Evolutionary conservation across 352 stramenopile species (phyloP), one percentile per base, ranked within the genome.

Genomic region (Saprolegnia diclina): DNA sequence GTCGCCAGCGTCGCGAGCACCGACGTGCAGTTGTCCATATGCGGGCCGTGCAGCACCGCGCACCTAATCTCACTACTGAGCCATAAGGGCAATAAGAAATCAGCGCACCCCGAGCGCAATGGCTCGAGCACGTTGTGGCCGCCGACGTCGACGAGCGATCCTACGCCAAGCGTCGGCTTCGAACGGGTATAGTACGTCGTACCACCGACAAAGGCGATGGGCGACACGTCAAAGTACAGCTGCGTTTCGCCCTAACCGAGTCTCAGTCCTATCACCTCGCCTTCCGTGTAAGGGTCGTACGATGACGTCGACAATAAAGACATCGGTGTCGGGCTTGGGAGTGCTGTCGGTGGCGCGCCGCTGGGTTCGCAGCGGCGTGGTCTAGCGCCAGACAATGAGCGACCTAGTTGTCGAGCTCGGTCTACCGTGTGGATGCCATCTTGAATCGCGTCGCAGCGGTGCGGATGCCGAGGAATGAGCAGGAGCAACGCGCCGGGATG

Each of bases 81-180:
- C n/a, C n/a, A n/a, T n/a, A n/a, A n/a, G n/a, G n/a, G n/a, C n/a
- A n/a, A n/a, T n/a, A n/a, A n/a, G n/a, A n/a, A n/a, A n/a, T n/a
- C n/a, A n/a, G n/a, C n/a, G n/a, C 5, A 42, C 19, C 24, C 46
- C 0, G 80, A 75, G 64, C 79, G 78, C 32, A 92, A 67, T 10
- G 85, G 81, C 56, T 92, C 85, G 56, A 92, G 85, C 14, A 82
- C 79, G 40, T 92, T 92, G 67, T 92, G 85, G 21, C 85, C 85
- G 11, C 85, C 85, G 18, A 79, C 75, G 19, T 70, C 71, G 16
- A 83, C 76, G 46, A 92, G 86, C 14, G 82, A 79, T 10, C 85
- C 82, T 88, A 59, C 18, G 16, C 45, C 3, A 18, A 21, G 16
- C 52, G 7, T 16, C 16, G 22, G 16, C 9, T 38, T 5, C 40